Percentiles rank a stretch among this genome's conserved stretches.
These are phyloP conservation scores for Eurotiales sp. DNA, from an alignment of 2,329 filamentous ascomycete genomes.

Conservation along the genomic window DNA sequence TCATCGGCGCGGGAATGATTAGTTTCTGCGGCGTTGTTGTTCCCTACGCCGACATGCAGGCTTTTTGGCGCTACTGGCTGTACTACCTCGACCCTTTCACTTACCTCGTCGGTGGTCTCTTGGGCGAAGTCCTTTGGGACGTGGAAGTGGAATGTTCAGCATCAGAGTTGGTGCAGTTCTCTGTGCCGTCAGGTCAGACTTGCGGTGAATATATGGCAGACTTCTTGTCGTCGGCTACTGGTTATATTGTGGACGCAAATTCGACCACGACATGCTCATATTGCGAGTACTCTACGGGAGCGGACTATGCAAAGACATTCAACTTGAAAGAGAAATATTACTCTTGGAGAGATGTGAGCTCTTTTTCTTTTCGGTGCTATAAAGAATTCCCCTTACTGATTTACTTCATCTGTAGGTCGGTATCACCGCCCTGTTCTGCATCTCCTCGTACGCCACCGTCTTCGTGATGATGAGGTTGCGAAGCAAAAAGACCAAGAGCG, in stretches of 20 bases:
- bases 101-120: conserved; percentile 39
- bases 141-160: conserved; percentile 34
- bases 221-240: conserved; percentile 25
- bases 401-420: conserved; percentile 26
- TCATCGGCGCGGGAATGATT: conserved; percentile 46
- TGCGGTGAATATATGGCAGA: conserved; percentile 34
- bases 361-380: neutral
- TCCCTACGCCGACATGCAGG: conserved; percentile 34
- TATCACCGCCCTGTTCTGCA: conserved; percentile 44
- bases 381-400: neutral
- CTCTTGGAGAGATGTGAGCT: conserved; percentile 35
- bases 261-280: conserved; percentile 27
- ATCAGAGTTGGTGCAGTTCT: conserved; percentile 29
- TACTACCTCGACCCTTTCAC: conserved; percentile 45
- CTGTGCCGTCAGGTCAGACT: conserved; percentile 24
- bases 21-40: conserved; percentile 40
- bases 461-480: conserved; percentile 49
- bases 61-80: conserved; percentile 43
- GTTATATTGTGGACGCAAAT: conserved; percentile 29
- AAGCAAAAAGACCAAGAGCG: conserved; percentile 47
- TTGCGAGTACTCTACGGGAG: conserved; percentile 29
- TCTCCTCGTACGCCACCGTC: conserved; percentile 42
- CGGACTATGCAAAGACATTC: conserved; percentile 33
- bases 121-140: conserved; percentile 37
- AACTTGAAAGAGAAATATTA: conserved; percentile 33